phyloP scores from a whole-genome alignment of 768 basidiomycete genomes.

The Hortiboletus campestris region DNA sequence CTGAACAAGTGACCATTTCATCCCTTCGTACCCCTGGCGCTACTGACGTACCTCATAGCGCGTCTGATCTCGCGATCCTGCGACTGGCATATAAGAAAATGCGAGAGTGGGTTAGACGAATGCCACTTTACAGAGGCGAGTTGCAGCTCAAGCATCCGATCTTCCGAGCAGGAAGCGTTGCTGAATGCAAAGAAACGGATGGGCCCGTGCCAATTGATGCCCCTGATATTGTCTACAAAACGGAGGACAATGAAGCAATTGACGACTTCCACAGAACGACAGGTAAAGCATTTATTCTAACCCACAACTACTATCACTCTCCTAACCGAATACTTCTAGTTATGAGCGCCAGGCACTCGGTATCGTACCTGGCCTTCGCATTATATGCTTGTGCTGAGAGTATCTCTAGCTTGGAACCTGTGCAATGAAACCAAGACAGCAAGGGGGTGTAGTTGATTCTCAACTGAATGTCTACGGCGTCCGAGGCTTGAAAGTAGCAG shows the following conservation, averaged over 20 bases:
- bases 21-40: too few relatives aligned
- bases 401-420: slow-evolving; percentile 56
- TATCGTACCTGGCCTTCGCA: slow-evolving; percentile 2
- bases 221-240: slow-evolving; percentile 32
- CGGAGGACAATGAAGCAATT: slow-evolving; percentile 34
- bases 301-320: too few relatives aligned
- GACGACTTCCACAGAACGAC: slow-evolving; percentile 24
- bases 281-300: slow-evolving; percentile 10
- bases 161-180: slow-evolving; percentile 25
- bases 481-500: slow-evolving; percentile 56
- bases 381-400: background rate
- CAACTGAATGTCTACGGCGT: slow-evolving; percentile 64
- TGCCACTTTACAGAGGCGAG: too few relatives aligned
- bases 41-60: slow-evolving; percentile 5
- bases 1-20: too few relatives aligned
- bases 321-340: slow-evolving; percentile 15
- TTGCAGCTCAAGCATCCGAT: background rate
- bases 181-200: slow-evolving; percentile 19
- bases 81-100: slow-evolving; percentile 10
- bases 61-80: slow-evolving; percentile 26
- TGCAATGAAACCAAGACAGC: slow-evolving; percentile 59
- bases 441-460: slow-evolving; percentile 61
- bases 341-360: slow-evolving; percentile 34
- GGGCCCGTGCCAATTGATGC: background rate
- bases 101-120: too few relatives aligned